Evolutionary conservation across 2,329 filamentous ascomycete genomes (phyloP), one percentile per base, ranked within the genome.

Genomic region (Alternaria arbusti): DNA sequence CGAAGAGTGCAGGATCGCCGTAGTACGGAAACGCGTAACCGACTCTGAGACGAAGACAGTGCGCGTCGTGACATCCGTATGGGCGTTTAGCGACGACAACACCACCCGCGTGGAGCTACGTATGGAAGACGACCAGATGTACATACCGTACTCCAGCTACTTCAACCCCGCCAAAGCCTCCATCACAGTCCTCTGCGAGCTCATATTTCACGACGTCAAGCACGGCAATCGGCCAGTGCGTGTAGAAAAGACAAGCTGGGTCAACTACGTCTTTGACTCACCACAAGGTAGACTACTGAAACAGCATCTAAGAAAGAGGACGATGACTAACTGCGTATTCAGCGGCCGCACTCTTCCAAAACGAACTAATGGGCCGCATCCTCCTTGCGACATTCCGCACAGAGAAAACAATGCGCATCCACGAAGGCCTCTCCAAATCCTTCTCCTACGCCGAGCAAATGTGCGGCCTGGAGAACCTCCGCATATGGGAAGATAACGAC

Each of bases 371-470:
- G 73, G 82, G 82, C 28, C 78, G 81, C 30, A 78, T 74, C 6
- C 78, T 85, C 8, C 69, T 84, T 1, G 80, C 78, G 3, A 81
- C 78, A 5, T 84, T 78, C 61, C 76, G 79, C 30, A 84, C 82
- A 0, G 78, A 77, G 30, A 82, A 82, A 59, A 84, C 82, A 2
- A 79, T 81, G 32, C 81, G 83, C 23, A 73, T 83, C 9, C 83
- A 83, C 68, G 78, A 82, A 58, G 82, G 83, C 6, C 54, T 84
- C 17, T 72, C 75, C 20, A 77, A 79, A 1, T 74, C 79, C 0
- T 81, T 84, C 57, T 74, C 80, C 4, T 83, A 83, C 59, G 80
- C 83, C 57, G 82, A 84, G 66, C 83, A 84, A 67, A 83, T 85
- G 74, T 83, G 82, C 57, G 83, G 80, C 20, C 81, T 84, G 62